Base-by-base conservation (phyloP, 192 early-diverging fungal species). In the Glomus cerebriforme region DNA sequence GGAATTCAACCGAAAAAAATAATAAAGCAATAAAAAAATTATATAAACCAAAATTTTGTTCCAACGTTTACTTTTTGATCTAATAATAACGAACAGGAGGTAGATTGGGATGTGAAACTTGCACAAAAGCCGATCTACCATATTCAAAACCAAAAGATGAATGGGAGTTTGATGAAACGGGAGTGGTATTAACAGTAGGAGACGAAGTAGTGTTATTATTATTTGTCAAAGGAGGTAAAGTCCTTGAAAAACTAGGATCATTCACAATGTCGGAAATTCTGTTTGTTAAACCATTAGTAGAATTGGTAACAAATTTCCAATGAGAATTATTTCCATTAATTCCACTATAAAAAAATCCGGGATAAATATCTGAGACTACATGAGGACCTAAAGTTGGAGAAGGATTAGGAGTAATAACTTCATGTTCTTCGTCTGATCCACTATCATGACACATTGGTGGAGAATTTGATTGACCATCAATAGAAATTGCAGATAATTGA, bases 201-300 rank as follows among this genome's bases (percentile, higher is more conserved):
- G 67, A 69, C 34, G 71, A 15, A 45, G 2, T 15, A 10, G 49
- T 9, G 45, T 34, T 73, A 19, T 22, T 37, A 24, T 68, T 69
- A 39, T 22, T 43, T 10, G 67, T n/a, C 7, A 75, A 37, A 9
- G 74, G 74, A 0, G 74, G 74, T 39, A 75, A 43, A 26, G 49
- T 32, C 45, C 74, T 63, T 24, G 72, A 32, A 1, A 60, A 60
- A 0, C 54, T 19, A 29, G 73, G 59, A n/a, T 64, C 59, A 26
- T 75, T 75, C 5, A 75, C 49, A 37, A 75, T 75, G 34, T 75
- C 74, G 22, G 58, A 60, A 63, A 75, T 75, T 34, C 74, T 15
- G 37, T 75, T 75, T 58, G 7, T 58, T 7, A 17, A 34, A 3
- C 1, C 59, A 7, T 7, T 7, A 7, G 35, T 22, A 1, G 26